These are phyloP conservation scores for Crithidia mellificae DNA, from an alignment of 208 protist genomes.

Conservation along the genomic window DNA sequence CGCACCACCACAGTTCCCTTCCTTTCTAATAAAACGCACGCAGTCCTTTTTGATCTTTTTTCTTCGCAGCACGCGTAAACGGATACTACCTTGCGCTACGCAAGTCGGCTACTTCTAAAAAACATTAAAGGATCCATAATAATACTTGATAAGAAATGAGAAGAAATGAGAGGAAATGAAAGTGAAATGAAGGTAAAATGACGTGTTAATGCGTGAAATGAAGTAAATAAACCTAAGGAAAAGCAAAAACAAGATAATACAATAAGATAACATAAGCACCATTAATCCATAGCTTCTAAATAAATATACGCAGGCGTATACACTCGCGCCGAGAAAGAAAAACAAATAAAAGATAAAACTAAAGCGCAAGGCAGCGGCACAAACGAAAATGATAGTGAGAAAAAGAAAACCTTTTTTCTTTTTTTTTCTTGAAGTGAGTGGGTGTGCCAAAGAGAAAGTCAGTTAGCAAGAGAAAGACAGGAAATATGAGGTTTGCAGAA, in stretches of 20 bases:
- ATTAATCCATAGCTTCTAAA: conserved; percentile 12
- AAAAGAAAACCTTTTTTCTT: conserved; percentile 7
- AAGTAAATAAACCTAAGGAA: conserved; percentile 1
- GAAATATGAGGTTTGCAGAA: too few relatives aligned
- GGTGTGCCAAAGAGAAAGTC: background rate
- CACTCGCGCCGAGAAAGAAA: conserved; percentile 11
- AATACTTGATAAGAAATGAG: conserved; percentile 5
- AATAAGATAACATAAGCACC: conserved; percentile 17
- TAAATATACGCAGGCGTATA: background rate
- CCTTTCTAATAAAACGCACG: conserved; percentile 2
- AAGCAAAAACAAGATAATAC: conserved; percentile 7
- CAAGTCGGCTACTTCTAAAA: conserved; percentile 20
- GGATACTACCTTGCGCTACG: conserved; percentile 20
- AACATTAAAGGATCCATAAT: too few relatives aligned
- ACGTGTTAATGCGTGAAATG: background rate
- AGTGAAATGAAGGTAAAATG: conserved; percentile 7
- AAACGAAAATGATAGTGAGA: conserved; percentile 6
- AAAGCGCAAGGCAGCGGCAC: conserved; percentile 7
- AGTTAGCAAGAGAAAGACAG: background rate
- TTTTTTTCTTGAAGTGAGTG: background rate
- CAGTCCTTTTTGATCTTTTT: background rate
- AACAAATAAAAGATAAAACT: conserved; percentile 19
- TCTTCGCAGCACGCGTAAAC: background rate
- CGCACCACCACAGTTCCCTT: background rate
- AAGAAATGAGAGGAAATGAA: conserved; percentile 10